Evolutionary conservation across 164 flowering plant species (phyloP), one percentile per base, ranked within the genome.

Genomic region (Tinospora cordifolia): DNA sequence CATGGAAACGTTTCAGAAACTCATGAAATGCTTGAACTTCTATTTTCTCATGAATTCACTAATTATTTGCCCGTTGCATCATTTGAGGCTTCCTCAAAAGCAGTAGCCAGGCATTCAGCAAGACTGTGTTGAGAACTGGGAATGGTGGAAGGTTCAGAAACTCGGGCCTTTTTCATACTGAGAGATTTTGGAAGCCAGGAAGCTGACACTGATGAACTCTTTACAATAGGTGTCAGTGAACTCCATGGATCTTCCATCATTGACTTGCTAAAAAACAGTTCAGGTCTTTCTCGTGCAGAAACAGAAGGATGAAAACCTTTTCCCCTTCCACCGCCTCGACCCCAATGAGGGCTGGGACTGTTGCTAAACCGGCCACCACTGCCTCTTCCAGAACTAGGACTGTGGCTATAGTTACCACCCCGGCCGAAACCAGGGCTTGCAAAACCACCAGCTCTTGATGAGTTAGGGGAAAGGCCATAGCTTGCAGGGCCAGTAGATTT

Each of bases 211-310:
- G 30, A 67, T 49, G 47, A 21, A 38, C 14, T 57, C 84, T 87
- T 83, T 36, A 82, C 27, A 25, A 85, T 75, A 74, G 97, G 96
- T 68, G 74, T 71, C 79, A 92, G 66, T 34, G 46, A 57, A 78
- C 81, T 75, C 97, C 96, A 90, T 11, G 97, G 97, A 59, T 92
- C 97, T 74, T 85, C 97, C 8, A 86, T 67, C 96, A 92, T 90
- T 69, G 92, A 88, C 74, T 75, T 81, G 54, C 76, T 63, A 67
- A 81, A 91, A 73, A 80, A 88, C 66, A 49, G 22, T 34, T 83
- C 77, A 9, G 86, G 82, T 40, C 75, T 78, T 14, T 69, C 83
- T 62, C 63, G 62, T 41, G 82, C 84, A 9, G 84, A 82, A 68
- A 69, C 65, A 66, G 17, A 41, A 66, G 57, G 47, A 75, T 69